Percentiles rank a stretch among this genome's conserved stretches.
These are phyloP conservation scores for Prunus dulcis DNA, from an alignment of 306 rosid genomes.

Conservation along the genomic window DNA sequence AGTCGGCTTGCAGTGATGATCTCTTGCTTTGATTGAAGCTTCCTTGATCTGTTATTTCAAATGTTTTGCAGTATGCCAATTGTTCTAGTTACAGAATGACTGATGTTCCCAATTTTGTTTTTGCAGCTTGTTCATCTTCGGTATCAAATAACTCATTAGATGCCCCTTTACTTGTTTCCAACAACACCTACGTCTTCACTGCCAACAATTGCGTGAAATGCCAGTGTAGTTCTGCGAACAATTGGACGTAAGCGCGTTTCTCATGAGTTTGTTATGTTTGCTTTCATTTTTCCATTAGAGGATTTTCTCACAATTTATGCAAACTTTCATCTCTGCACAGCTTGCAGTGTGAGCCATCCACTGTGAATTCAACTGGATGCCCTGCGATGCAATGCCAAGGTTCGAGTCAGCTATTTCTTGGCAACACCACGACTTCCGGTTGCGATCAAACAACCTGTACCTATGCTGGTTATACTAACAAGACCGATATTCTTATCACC, in stretches of 20 bases:
- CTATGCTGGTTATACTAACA: constrained; percentile 52
- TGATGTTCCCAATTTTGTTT: neutral
- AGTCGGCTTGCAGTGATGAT: neutral
- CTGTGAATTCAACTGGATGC: constrained; percentile 34
- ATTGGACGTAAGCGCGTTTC: constrained; percentile 41
- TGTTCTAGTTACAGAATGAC: neutral
- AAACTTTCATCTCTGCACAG: constrained; percentile 18
- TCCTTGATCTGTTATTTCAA: neutral
- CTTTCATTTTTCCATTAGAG: neutral
- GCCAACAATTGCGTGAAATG: constrained; percentile 73
- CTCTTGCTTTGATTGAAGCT: neutral
- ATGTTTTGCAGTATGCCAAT: neutral
- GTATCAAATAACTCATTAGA: constrained; percentile 44
- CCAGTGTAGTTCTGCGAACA: constrained; percentile 40
- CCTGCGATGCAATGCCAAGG: constrained; percentile 45
- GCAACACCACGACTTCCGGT: constrained; percentile 31
- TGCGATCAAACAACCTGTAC: constrained; percentile 54
- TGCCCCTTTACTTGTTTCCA: constrained; percentile 55
- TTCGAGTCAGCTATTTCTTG: constrained; percentile 26
- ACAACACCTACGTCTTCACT: constrained; percentile 44
- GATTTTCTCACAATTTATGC: neutral
- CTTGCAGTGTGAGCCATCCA: constrained; percentile 64
- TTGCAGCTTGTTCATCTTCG: constrained; percentile 65
- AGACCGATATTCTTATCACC: constrained; percentile 28
- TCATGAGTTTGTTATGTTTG: neutral